Conservation (phyloP, 345 rosid genomes). For the Moricandia arvensis region DNA sequence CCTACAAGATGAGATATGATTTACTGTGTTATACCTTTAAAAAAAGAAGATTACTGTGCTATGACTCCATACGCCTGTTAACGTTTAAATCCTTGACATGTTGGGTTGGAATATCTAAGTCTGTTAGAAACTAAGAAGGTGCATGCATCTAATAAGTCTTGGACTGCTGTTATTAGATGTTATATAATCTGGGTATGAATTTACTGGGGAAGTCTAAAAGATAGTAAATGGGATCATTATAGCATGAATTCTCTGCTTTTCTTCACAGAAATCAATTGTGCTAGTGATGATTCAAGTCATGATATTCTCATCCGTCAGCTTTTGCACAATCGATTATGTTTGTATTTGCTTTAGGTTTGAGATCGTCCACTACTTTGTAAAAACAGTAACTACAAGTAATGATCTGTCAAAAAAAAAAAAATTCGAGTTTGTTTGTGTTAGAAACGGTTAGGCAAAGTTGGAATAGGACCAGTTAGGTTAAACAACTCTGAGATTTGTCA, state of each 20-base stretch:
- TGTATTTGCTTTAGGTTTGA: not conserved
- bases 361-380: too few relatives aligned
- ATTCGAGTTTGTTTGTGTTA: too few relatives aligned
- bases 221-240: not conserved
- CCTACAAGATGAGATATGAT: too few relatives aligned
- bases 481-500: too few relatives aligned
- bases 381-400: too few relatives aligned
- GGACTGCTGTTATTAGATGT: not conserved
- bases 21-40: too few relatives aligned
- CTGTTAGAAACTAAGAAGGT: not conserved
- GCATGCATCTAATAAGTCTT: not conserved
- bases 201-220: not conserved
- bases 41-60: too few relatives aligned
- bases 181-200: too few relatives aligned
- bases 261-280: not conserved
- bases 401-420: too few relatives aligned
- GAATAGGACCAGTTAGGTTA: too few relatives aligned
- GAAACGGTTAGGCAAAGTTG: too few relatives aligned
- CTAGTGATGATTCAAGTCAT: not conserved
- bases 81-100: not conserved
- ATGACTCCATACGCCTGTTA: not conserved
- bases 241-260: slow-evolving; percentile 1
- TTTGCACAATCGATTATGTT: slow-evolving; percentile 12
- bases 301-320: not conserved
- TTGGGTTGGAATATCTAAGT: not conserved